A percentile compares a stretch with the other conserved stretches of the same genome.
phyloP scores from a whole-genome alignment of 2,329 filamentous ascomycete genomes.

The Stachybotrys chlorohalonatus region DNA sequence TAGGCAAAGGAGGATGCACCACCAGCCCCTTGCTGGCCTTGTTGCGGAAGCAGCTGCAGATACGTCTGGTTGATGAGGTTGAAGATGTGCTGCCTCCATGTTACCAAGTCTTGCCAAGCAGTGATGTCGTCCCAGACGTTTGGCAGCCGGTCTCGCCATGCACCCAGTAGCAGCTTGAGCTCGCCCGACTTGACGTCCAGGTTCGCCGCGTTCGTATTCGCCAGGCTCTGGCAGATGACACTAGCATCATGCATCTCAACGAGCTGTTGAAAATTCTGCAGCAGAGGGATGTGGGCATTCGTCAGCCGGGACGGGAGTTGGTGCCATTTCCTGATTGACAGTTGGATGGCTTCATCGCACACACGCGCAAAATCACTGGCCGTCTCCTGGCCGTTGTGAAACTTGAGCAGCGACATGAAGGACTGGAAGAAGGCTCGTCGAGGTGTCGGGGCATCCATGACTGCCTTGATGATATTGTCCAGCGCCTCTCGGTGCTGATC shows the following conservation, averaged over 20 bases:
- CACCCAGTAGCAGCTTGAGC: conserved; percentile 84
- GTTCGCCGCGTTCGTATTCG: conserved; percentile 74
- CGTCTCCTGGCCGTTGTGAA: conserved; percentile 80
- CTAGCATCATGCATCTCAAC: conserved; percentile 97
- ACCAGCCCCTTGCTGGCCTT: conserved; percentile 65
- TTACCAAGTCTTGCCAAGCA: conserved; percentile 98
- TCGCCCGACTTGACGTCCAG: conserved; percentile 92
- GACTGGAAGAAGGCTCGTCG: conserved; percentile 94
- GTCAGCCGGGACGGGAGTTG: conserved; percentile 91
- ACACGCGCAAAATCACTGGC: conserved; percentile 74
- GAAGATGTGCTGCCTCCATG: conserved; percentile 98
- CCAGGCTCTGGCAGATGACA: conserved; percentile 86
- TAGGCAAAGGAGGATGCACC: conserved; percentile 79
- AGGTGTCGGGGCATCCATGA: conserved; percentile 95
- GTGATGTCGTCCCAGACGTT: conserved; percentile 99
- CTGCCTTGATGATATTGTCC: conserved; percentile 88
- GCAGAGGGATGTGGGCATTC: conserved; percentile 85
- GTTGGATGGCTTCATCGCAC: conserved; percentile 93
- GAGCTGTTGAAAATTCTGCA: conserved; percentile 96
- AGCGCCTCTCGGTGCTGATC: conserved; percentile 80
- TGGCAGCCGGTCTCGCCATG: conserved; percentile 89
- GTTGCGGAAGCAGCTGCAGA: conserved; percentile 70
- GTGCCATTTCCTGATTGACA: conserved; percentile 97
- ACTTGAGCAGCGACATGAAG: conserved; percentile 92
- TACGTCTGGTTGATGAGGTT: conserved; percentile 94